These are phyloP conservation scores for Ostreobium quekettii DNA, from an alignment of 139 green algal species.

Conservation along the genomic window DNA sequence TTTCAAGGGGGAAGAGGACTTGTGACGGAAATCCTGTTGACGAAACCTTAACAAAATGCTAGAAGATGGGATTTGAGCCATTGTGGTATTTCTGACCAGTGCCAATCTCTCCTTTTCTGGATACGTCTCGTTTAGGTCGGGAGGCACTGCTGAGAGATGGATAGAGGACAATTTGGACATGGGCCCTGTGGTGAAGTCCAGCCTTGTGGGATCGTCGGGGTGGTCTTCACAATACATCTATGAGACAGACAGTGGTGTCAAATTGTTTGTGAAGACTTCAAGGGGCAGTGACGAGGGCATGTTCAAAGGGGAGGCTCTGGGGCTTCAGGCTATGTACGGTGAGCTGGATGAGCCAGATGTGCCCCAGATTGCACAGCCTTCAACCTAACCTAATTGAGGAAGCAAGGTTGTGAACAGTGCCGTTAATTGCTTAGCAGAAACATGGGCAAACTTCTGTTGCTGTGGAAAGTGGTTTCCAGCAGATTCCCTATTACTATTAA, in stretches of 20 bases:
- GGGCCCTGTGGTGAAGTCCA: constrained; percentile 36
- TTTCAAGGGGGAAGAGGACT: no score
- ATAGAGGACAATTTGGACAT: constrained; percentile 35
- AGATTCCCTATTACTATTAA: no score
- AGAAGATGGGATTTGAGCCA: no score
- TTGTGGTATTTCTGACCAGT: no score
- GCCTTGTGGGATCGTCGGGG: constrained; percentile 30
- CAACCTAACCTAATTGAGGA: no score
- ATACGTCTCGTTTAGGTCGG: constrained; percentile 3
- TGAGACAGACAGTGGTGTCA: constrained; percentile 30
- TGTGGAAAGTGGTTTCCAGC: neutral
- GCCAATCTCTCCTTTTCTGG: no score
- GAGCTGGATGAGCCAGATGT: neutral
- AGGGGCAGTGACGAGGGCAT: constrained; percentile 49
- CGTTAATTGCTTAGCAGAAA: neutral
- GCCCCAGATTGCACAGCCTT: no score
- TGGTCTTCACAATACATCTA: constrained; percentile 57
- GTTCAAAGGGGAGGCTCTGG: constrained; percentile 80
- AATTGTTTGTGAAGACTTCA: constrained; percentile 77
- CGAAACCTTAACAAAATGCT: no score
- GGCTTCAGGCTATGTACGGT: constrained; percentile 77
- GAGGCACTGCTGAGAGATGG: constrained; percentile 21
- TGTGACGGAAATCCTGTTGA: no score
- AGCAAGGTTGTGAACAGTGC: neutral
- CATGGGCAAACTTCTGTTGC: neutral